Conservation (phyloP, 371 early-diverging fungal genomes). For the Cokeromyces recurvatus region DNA sequence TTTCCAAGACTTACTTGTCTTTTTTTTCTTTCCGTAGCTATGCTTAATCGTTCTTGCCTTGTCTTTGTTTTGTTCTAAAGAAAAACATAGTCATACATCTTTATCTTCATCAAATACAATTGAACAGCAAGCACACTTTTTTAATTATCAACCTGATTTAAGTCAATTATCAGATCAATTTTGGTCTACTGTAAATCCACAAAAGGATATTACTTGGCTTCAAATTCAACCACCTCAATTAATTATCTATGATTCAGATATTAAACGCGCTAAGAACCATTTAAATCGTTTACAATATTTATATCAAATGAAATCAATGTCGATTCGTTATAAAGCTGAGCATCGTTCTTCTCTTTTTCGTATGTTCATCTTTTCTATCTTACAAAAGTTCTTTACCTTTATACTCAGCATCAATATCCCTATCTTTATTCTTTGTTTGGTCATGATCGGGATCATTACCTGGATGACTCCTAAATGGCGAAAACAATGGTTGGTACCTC, state of each 20-base stretch:
- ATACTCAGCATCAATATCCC: constrained; percentile 21
- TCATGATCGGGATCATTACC: constrained; percentile 25
- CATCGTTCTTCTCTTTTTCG: constrained; percentile 16
- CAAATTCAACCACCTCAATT: constrained; percentile 20
- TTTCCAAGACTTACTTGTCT: too few relatives aligned
- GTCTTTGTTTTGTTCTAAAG: constrained; percentile 17
- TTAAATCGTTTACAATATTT: constrained; percentile 10
- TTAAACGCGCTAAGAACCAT: not conserved
- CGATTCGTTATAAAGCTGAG: constrained; percentile 8
- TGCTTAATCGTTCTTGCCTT: constrained; percentile 21
- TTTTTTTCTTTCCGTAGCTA: constrained; percentile 7
- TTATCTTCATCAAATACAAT: not conserved
- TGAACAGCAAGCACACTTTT: not conserved
- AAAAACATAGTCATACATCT: too few relatives aligned
- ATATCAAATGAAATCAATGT: constrained; percentile 11
- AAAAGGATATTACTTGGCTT: constrained; percentile 20
- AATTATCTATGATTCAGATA: constrained; percentile 7
- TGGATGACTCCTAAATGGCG: constrained; percentile 36
- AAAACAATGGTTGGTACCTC: constrained; percentile 24
- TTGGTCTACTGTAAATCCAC: constrained; percentile 30
- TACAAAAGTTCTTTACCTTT: constrained; percentile 9
- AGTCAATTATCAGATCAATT: constrained; percentile 23
- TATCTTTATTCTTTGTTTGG: constrained; percentile 22
- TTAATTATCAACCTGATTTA: constrained; percentile 9
- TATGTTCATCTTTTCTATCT: constrained; percentile 7